Conservation (phyloP, 176 grass and related monocot species). For the Rhynchospora tenuis region DNA sequence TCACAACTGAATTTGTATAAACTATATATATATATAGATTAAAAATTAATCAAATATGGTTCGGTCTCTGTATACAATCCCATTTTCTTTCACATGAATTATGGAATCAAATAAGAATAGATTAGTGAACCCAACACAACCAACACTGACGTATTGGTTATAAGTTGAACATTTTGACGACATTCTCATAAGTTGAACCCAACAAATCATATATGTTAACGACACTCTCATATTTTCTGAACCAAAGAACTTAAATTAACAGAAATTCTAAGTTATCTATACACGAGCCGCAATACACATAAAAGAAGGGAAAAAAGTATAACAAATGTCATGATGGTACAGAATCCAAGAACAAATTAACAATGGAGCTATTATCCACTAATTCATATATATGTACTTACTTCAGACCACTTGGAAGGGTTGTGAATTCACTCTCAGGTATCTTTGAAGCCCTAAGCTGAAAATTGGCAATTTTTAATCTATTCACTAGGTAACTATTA, state of each 20-base stretch:
- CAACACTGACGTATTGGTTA: neutral
- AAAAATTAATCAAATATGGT: neutral
- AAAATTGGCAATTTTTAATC: slow-evolving; percentile 10
- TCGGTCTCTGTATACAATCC: neutral
- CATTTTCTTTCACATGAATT: neutral
- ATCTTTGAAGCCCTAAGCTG: slow-evolving; percentile 82
- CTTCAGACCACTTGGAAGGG: slow-evolving; percentile 88
- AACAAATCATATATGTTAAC: neutral
- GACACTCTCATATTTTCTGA: neutral
- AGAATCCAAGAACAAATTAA: neutral
- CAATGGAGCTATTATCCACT: neutral
- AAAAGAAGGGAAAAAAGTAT: neutral
- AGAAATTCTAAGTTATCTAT: neutral
- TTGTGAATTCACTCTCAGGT: slow-evolving; percentile 76
- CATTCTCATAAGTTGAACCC: neutral
- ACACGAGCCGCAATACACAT: neutral
- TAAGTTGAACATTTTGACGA: neutral
- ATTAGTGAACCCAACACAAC: neutral
- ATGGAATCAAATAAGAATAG: neutral
- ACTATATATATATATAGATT: neutral
- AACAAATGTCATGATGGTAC: neutral
- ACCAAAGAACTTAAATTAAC: neutral
- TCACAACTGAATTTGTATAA: too few relatives aligned
- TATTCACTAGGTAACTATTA: neutral
- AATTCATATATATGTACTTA: slow-evolving; percentile 32